Conservation (phyloP, 805 yeast genomes). For the Naumovozyma castellii region DNA sequence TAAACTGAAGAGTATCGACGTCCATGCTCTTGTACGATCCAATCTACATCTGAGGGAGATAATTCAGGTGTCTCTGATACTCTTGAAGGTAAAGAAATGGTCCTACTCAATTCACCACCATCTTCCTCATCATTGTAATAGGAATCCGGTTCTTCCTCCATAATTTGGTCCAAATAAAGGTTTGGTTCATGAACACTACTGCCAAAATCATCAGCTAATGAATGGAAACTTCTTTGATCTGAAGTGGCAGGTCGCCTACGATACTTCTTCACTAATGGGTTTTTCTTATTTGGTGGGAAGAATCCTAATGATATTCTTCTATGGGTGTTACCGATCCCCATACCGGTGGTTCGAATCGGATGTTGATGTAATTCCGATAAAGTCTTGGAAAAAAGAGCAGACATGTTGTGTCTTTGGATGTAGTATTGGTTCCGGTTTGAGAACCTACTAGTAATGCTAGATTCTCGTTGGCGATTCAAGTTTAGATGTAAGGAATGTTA, state of each 20-base stretch:
- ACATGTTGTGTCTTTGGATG: conserved; percentile 18
- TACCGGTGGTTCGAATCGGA: conserved; percentile 33
- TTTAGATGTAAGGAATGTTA: no score
- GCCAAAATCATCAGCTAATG: conserved; percentile 33
- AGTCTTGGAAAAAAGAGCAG: conserved; percentile 21
- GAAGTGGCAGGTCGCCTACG: conserved; percentile 8
- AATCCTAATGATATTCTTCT: conserved; percentile 32
- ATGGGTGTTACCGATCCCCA: conserved; percentile 35
- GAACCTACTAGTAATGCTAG: no score
- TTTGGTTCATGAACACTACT: conserved; percentile 20
- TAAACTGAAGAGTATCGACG: conserved; percentile 30
- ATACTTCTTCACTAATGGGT: conserved; percentile 32
- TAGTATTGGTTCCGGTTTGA: no score
- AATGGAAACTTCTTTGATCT: conserved; percentile 33
- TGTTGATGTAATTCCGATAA: conserved; percentile 32
- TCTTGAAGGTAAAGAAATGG: conserved; percentile 35
- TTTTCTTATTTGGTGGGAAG: conserved; percentile 34
- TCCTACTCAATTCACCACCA: conserved; percentile 33
- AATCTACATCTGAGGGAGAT: conserved; percentile 30
- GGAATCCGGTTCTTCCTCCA: conserved; percentile 23
- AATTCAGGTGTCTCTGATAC: conserved; percentile 28
- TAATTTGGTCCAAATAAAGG: conserved; percentile 13
- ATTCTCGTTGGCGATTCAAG: no score
- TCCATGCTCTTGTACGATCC: conserved; percentile 35
- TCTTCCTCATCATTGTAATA: conserved; percentile 14